A percentile compares a stretch with the other conserved stretches of the same genome.
phyloP scores from a whole-genome alignment of 805 yeast species.

The Candida ovalis region DNA sequence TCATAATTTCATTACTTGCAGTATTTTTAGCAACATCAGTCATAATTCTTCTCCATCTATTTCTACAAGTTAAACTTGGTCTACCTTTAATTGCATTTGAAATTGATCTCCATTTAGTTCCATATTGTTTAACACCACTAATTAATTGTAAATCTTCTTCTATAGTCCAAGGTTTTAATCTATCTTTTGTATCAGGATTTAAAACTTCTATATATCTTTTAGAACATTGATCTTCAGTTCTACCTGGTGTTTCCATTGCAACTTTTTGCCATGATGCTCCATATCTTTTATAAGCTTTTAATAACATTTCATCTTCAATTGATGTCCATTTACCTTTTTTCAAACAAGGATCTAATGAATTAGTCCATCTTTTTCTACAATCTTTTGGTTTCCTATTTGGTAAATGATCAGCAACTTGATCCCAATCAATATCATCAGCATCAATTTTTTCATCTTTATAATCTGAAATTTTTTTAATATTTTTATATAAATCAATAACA shows the following conservation, averaged over 20 bases:
- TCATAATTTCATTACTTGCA: constrained; percentile 51
- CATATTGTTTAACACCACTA: constrained; percentile 62
- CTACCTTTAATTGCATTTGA: constrained; percentile 69
- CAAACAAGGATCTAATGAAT: constrained; percentile 77
- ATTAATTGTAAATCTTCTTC: constrained; percentile 74
- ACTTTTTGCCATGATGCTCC: constrained; percentile 90
- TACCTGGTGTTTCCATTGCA: constrained; percentile 67
- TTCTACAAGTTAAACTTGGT: constrained; percentile 86
- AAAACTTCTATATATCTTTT: constrained; percentile 85
- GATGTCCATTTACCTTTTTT: constrained; percentile 85
- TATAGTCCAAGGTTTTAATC: constrained; percentile 74
- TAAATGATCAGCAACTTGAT: constrained; percentile 44
- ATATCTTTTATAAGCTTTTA: constrained; percentile 58
- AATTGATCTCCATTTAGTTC: constrained; percentile 87
- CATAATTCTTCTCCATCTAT: constrained; percentile 86
- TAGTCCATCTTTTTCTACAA: constrained; percentile 83
- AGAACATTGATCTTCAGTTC: constrained; percentile 95
- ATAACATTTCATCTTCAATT: constrained; percentile 67
- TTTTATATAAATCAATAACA: constrained; percentile 33
- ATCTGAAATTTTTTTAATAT: constrained; percentile 13
- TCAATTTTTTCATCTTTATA: constrained; percentile 29
- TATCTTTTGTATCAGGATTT: constrained; percentile 73
- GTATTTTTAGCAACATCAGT: constrained; percentile 69
- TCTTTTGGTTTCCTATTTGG: constrained; percentile 67
- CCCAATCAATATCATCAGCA: constrained; percentile 57